Conservation (phyloP, 2,329 filamentous ascomycete species). For the Pseudogymnoascus sp. region DNA sequence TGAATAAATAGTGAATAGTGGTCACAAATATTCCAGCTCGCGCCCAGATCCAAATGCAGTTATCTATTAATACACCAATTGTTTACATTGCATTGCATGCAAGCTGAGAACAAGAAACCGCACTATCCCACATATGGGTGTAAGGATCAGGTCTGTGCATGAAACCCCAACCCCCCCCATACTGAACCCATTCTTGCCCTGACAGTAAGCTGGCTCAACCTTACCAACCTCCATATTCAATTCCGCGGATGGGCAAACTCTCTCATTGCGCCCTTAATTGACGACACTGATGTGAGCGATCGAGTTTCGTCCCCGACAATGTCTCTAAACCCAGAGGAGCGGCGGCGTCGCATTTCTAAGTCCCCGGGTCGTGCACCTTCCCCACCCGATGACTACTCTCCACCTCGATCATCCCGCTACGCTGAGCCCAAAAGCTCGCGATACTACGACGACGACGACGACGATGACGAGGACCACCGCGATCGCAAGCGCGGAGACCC, state of each 20-base stretch:
- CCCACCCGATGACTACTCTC: conserved; percentile 5
- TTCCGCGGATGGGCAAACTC: not conserved
- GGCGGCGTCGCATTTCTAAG: not conserved
- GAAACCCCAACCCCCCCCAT: conserved; percentile 11
- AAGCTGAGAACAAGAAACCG: conserved; percentile 3
- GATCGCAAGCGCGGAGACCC: conserved; percentile 1
- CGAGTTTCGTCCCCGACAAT: conserved; percentile 7
- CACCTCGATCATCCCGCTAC: not conserved
- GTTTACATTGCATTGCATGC: conserved; percentile 4
- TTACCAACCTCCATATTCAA: conserved; percentile 10
- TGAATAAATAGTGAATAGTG: not conserved
- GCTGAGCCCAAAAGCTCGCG: conserved; percentile 3
- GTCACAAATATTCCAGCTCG: not conserved
- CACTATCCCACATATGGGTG: conserved; percentile 11
- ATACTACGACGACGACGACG: conserved; percentile 10
- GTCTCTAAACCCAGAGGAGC: conserved; percentile 8
- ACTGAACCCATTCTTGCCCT: conserved; percentile 10
- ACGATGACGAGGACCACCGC: not conserved
- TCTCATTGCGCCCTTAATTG: conserved; percentile 5
- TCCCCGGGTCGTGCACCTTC: not conserved
- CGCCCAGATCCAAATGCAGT: not conserved
- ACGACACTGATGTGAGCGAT: conserved; percentile 2
- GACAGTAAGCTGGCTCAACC: conserved; percentile 5
- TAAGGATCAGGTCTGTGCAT: conserved; percentile 12
- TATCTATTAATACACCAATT: conserved; percentile 1